Evolutionary conservation across 805 yeast species (phyloP).

Genomic region (Pichia occidentalis): DNA sequence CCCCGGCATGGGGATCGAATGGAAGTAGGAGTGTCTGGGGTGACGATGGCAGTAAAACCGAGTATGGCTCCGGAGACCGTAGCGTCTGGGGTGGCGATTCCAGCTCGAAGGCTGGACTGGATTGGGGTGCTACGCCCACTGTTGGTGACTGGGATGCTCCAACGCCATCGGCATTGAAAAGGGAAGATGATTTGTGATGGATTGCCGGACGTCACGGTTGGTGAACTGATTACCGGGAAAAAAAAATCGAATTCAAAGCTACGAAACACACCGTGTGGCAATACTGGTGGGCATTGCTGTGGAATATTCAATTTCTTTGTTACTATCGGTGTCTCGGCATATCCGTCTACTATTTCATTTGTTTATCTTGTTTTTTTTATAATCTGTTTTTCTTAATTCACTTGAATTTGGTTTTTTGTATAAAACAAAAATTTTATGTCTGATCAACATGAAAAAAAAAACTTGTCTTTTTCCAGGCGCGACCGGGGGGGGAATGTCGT

Average conservation of each 20-base stretch:
- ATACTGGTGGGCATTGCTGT: no score
- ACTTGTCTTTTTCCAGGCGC: not conserved
- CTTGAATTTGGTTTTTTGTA: not conserved
- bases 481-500: not conserved
- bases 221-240: no score
- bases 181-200: constrained; percentile 23
- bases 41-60: constrained; percentile 36
- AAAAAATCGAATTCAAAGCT: no score
- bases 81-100: constrained; percentile 23
- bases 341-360: no score
- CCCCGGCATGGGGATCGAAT: constrained; percentile 32
- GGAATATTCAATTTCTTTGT: no score
- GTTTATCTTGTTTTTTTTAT: not conserved
- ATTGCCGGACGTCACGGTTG: no score
- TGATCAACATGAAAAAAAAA: not conserved
- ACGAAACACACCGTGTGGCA: no score
- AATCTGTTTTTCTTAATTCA: not conserved
- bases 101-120: constrained; percentile 20
- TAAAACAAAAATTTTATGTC: not conserved
- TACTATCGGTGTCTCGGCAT: no score
- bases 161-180: constrained; percentile 32
- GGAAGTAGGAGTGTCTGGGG: constrained; percentile 24
- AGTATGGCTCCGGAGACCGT: constrained; percentile 34
- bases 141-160: constrained; percentile 44
- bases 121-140: constrained; percentile 39